These are phyloP conservation scores for Pseudocohnilembus persalinus DNA, from an alignment of 169 alveolate genomes.

Conservation along the genomic window DNA sequence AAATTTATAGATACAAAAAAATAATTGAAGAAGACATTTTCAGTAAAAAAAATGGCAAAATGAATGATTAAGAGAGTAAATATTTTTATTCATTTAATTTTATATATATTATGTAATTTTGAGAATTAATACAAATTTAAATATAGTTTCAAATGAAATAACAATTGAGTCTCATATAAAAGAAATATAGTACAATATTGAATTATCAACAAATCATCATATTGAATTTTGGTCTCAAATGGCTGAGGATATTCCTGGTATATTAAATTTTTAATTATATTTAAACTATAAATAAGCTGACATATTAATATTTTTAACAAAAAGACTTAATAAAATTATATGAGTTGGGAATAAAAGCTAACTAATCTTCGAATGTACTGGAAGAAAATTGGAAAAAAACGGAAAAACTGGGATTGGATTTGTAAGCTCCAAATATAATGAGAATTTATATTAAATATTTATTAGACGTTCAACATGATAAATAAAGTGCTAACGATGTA, in stretches of 20 bases:
- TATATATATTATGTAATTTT: no score
- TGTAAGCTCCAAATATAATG: conserved; percentile 35
- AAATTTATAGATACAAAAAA: conserved; percentile 39
- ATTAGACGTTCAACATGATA: conserved; percentile 40
- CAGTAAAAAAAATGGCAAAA: conserved; percentile 29
- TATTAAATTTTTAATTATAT: conserved; percentile 3
- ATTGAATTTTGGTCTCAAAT: conserved; percentile 50
- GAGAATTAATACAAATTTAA: not conserved
- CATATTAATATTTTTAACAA: no score
- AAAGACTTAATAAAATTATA: not conserved
- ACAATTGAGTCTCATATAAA: conserved; percentile 31
- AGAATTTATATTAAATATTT: conserved; percentile 41
- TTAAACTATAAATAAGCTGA: no score
- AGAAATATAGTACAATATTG: conserved; percentile 27
- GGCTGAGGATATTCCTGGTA: conserved; percentile 46
- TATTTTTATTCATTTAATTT: not conserved
- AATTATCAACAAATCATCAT: conserved; percentile 34
- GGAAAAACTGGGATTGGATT: conserved; percentile 33
- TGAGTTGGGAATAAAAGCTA: conserved; percentile 42
- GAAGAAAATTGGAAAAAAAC: conserved; percentile 36
- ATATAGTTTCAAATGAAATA: conserved; percentile 21
- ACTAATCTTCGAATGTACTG: conserved; percentile 21
- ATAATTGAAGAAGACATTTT: conserved; percentile 45
- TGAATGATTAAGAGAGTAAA: conserved; percentile 17
- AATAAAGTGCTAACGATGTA: conserved; percentile 37